Percentiles rank a stretch among this genome's conserved stretches.
Evolutionary conservation across 257 asterid species (phyloP).

Genomic region (Verbena officinalis): DNA sequence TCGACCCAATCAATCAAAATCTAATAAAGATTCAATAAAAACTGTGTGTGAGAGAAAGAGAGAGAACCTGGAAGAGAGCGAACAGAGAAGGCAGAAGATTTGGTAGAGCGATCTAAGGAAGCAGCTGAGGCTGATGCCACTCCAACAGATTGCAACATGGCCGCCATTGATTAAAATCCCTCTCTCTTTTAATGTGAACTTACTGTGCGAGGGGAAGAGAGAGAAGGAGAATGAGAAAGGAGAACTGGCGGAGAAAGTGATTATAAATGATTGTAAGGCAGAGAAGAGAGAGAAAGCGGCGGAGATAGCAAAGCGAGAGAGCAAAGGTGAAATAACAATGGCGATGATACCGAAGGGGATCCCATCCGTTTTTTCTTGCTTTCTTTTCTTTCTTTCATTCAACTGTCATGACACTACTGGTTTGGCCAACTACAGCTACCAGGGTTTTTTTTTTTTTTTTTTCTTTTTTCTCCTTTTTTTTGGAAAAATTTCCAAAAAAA

Average conservation of each 20-base stretch:
- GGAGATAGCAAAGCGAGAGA: slow-evolving; percentile 38
- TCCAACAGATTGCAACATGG: slow-evolving; percentile 52
- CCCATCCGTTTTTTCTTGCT: slow-evolving; percentile 23
- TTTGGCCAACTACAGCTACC: not conserved
- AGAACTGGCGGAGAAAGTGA: slow-evolving; percentile 10
- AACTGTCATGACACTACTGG: slow-evolving; percentile 4
- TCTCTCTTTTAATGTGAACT: not conserved
- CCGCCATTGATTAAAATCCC: slow-evolving; percentile 45
- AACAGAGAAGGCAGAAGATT: slow-evolving; percentile 32
- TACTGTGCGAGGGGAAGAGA: not conserved
- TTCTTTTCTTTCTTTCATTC: not conserved
- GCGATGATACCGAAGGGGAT: slow-evolving; percentile 38
- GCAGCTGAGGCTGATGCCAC: slow-evolving; percentile 46
- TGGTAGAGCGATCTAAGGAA: slow-evolving; percentile 48
- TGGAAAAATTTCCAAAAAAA: too few relatives aligned
- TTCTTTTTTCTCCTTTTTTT: too few relatives aligned
- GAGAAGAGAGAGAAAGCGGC: slow-evolving; percentile 29
- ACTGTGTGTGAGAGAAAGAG: not conserved
- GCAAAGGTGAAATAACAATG: slow-evolving; percentile 22
- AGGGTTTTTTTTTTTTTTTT: too few relatives aligned
- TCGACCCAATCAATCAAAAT: slow-evolving; percentile 20
- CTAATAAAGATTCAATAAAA: not conserved
- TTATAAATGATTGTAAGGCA: slow-evolving; percentile 1
- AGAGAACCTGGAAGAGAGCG: slow-evolving; percentile 44
- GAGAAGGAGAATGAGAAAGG: not conserved